Percentiles rank a stretch among this genome's conserved stretches.
Conservation (phyloP, 106 monocot species). For the Acorus calamus region DNA sequence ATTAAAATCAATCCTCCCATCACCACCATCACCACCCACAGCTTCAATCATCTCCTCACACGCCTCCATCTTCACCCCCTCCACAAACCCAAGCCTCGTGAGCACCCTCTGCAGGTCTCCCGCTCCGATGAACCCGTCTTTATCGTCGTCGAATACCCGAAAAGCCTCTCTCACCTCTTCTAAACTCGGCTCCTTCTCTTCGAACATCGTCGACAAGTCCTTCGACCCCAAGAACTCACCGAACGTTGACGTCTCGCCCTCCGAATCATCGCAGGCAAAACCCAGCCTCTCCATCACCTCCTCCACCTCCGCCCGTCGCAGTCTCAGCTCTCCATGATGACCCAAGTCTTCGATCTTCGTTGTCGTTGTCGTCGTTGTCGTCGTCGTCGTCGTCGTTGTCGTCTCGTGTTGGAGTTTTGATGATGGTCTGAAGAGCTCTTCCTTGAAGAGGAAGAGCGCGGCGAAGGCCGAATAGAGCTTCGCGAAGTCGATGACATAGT, state of each 20-base stretch:
- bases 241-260: background rate
- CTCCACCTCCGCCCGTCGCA: constrained; percentile 33
- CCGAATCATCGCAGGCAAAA: background rate
- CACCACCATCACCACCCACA: constrained; percentile 24
- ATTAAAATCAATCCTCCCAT: constrained; percentile 28
- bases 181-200: constrained; percentile 65
- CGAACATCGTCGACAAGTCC: constrained; percentile 37
- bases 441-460: too few species aligned
- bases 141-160: constrained; percentile 50
- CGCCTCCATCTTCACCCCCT: constrained; percentile 9
- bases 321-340: background rate
- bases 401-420: too few species aligned
- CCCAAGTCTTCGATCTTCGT: too few species aligned
- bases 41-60: constrained; percentile 47
- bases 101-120: constrained; percentile 52
- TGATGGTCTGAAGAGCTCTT: too few species aligned
- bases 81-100: constrained; percentile 32
- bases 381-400: too few species aligned
- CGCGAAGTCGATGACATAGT: too few species aligned
- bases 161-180: constrained; percentile 61
- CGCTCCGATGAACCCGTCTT: constrained; percentile 62
- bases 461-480: too few species aligned
- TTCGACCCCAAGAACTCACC: constrained; percentile 17
- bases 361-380: too few species aligned
- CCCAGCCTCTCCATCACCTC: constrained; percentile 39